Evolutionary conservation across 2,329 filamentous ascomycete species (phyloP).

Genomic region (Colletotrichum eremochloae): DNA sequence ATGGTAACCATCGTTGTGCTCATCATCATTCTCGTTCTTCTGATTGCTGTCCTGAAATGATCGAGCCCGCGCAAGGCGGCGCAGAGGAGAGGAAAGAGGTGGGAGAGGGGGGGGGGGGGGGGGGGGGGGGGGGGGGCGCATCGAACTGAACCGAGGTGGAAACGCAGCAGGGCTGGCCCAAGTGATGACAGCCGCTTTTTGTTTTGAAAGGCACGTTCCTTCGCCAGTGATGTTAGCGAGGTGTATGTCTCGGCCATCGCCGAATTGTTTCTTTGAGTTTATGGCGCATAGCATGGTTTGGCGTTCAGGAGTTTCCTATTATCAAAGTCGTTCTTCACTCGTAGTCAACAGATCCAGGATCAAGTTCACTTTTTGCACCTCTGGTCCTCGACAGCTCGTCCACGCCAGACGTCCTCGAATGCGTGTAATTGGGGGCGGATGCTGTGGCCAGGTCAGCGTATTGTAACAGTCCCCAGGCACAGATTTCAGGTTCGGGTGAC

Average conservation of each 20-base stretch:
- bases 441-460: neutral
- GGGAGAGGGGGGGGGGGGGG: too few relatives aligned
- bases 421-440: neutral
- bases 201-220: neutral
- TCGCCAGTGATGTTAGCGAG: slow-evolving; percentile 55
- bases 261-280: slow-evolving; percentile 2
- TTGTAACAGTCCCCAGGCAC: neutral
- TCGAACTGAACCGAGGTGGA: neutral
- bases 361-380: neutral
- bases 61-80: slow-evolving; percentile 54
- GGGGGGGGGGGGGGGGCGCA: too few relatives aligned
- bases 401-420: neutral
- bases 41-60: slow-evolving; percentile 87
- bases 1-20: slow-evolving; percentile 84
- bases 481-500: too few relatives aligned
- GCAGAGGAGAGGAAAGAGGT: neutral
- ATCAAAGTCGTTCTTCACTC: slow-evolving; percentile 3
- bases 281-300: slow-evolving; percentile 41
- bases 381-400: neutral
- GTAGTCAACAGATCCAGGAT: neutral
- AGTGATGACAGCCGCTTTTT: neutral
- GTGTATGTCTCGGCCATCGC: slow-evolving; percentile 17
- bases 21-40: slow-evolving; percentile 83
- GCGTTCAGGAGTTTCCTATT: slow-evolving; percentile 31
- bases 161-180: neutral